These are phyloP conservation scores for Primulina eburnea DNA, from an alignment of 257 asterid species.

Conservation along the genomic window DNA sequence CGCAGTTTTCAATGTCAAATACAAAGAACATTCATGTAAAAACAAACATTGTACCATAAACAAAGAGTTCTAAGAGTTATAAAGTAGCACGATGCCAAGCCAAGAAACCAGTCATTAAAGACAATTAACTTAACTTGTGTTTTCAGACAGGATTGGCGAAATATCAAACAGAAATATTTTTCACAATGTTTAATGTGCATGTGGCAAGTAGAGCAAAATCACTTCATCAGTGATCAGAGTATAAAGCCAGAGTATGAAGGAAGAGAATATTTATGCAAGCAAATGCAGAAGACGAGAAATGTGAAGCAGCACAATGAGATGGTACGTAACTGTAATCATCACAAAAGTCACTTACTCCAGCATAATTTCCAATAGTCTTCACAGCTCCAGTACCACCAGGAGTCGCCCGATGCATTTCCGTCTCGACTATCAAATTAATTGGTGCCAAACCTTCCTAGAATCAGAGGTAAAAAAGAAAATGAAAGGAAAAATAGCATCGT, in stretches of 20 bases:
- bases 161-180: slow-evolving; percentile 6
- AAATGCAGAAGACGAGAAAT: slow-evolving; percentile 1
- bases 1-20: slow-evolving; percentile 3
- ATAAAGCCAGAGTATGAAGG: neutral
- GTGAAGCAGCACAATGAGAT: neutral
- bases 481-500: neutral
- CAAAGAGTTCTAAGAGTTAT: slow-evolving; percentile 5
- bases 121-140: neutral
- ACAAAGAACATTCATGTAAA: neutral
- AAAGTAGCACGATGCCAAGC: slow-evolving; percentile 5
- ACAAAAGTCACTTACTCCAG: slow-evolving; percentile 57
- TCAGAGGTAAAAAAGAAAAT: slow-evolving; percentile 4
- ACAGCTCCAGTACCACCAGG: slow-evolving; percentile 99
- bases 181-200: neutral
- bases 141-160: slow-evolving; percentile 16
- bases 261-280: neutral
- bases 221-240: neutral
- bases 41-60: neutral
- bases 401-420: slow-evolving; percentile 93
- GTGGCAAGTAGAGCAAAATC: neutral
- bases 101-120: slow-evolving; percentile 5
- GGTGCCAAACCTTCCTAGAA: slow-evolving; percentile 98
- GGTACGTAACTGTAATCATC: neutral
- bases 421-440: slow-evolving; percentile 82
- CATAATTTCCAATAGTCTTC: slow-evolving; percentile 95